Percentiles rank a stretch among this genome's conserved stretches.
phyloP scores from a whole-genome alignment of 805 yeast species.

The Millerozyma acaciae region DNA sequence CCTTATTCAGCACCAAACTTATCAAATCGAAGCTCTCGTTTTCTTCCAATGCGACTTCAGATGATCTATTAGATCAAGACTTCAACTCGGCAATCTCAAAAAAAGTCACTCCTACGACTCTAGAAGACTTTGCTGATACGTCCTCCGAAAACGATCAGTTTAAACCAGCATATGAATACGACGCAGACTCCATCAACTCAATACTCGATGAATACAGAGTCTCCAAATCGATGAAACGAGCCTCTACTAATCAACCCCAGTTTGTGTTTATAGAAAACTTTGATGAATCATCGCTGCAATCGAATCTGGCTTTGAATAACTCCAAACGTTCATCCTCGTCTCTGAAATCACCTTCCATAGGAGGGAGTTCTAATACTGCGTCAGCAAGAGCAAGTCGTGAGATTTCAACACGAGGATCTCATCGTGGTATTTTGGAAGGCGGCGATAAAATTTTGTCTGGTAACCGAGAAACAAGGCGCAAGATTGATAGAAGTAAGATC shows the following conservation, averaged over 20 bases:
- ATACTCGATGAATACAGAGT: constrained; percentile 25
- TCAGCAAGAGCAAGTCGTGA: background rate
- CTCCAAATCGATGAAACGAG: background rate
- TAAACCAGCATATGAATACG: constrained; percentile 10
- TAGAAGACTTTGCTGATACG: constrained; percentile 42
- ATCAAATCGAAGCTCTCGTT: too few species aligned
- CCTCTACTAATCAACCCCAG: constrained; percentile 3
- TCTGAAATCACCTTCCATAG: background rate
- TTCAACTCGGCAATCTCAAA: too few species aligned
- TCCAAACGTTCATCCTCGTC: background rate
- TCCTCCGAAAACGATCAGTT: constrained; percentile 14
- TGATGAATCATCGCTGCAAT: constrained; percentile 14
- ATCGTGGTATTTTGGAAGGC: background rate
- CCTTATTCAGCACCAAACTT: too few species aligned
- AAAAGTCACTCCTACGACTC: constrained; percentile 15
- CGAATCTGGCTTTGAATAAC: background rate
- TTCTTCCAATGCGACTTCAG: too few species aligned
- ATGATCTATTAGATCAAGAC: too few species aligned
- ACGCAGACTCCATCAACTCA: constrained; percentile 28
- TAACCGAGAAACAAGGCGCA: constrained; percentile 2
- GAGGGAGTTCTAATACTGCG: background rate
- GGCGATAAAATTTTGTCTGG: background rate
- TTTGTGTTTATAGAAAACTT: constrained; percentile 29
- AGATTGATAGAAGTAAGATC: constrained; percentile 10
- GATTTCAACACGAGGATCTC: background rate